These are phyloP conservation scores for Cutaneotrichosporon sp. DNA, from an alignment of 1,284 basidiomycete genomes.

Conservation along the genomic window DNA sequence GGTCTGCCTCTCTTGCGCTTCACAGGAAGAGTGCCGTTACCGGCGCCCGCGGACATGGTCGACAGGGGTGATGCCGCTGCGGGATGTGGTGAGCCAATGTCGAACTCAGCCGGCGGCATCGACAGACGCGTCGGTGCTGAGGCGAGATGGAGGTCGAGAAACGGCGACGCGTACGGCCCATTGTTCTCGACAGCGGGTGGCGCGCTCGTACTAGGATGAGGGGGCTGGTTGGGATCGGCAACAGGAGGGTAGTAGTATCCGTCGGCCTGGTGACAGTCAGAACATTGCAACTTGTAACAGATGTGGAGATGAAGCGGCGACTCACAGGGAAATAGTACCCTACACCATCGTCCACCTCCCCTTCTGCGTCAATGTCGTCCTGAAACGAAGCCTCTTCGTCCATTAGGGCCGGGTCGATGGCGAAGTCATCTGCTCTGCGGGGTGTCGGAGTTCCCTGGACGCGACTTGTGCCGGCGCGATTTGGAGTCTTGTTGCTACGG, in stretches of 20 bases:
- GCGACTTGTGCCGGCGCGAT: slow-evolving; percentile 1
- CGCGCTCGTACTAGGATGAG: neutral
- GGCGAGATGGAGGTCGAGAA: neutral
- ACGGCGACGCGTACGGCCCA: too few species aligned
- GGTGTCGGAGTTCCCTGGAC: neutral
- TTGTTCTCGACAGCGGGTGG: neutral
- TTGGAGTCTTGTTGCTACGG: neutral
- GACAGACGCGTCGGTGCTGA: slow-evolving; percentile 14
- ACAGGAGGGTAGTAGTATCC: slow-evolving; percentile 14
- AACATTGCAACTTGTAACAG: neutral
- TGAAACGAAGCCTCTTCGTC: slow-evolving; percentile 8
- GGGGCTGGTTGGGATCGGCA: neutral
- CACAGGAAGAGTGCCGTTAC: neutral
- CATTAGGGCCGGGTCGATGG: slow-evolving; percentile 16
- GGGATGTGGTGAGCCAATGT: neutral
- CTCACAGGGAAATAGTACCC: slow-evolving; percentile 21
- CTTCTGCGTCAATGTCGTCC: slow-evolving; percentile 21
- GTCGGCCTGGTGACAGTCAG: slow-evolving; percentile 12
- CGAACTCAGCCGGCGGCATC: slow-evolving; percentile 10
- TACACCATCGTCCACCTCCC: slow-evolving; percentile 21
- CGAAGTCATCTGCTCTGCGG: slow-evolving; percentile 4
- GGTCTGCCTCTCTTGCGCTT: slow-evolving; percentile 22
- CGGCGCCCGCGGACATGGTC: slow-evolving; percentile 4
- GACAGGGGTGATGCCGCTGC: slow-evolving; percentile 11
- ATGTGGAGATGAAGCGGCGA: neutral